phyloP scores from a whole-genome alignment of 1,139 yeast species.

The Geotrichum aggregatum region DNA sequence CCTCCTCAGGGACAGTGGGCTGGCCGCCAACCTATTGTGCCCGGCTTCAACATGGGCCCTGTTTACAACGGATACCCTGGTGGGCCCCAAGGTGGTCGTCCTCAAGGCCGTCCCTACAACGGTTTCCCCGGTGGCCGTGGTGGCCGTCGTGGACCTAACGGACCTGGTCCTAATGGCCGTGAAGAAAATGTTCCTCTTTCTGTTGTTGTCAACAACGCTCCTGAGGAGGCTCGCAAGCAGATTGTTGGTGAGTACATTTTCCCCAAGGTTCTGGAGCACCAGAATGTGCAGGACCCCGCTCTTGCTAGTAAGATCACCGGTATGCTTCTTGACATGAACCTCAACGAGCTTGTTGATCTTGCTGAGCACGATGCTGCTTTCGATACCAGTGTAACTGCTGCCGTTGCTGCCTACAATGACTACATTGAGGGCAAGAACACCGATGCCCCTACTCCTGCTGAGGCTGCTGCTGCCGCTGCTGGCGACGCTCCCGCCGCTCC shows the following conservation, averaged over 20 bases:
- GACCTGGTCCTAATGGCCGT: slow-evolving; percentile 24
- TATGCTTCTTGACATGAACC: slow-evolving; percentile 95
- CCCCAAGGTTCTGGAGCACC: slow-evolving; percentile 86
- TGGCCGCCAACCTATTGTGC: slow-evolving; percentile 39
- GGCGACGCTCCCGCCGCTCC: slow-evolving; percentile 21
- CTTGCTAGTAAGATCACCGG: slow-evolving; percentile 99
- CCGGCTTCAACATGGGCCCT: slow-evolving; percentile 73
- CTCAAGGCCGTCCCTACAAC: slow-evolving; percentile 31
- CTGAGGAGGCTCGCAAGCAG: slow-evolving; percentile 89
- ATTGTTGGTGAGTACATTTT: slow-evolving; percentile 96
- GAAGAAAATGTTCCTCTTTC: slow-evolving; percentile 32
- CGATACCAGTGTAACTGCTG: slow-evolving; percentile 91
- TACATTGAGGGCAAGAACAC: slow-evolving; percentile 32
- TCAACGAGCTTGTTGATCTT: slow-evolving; percentile 82
- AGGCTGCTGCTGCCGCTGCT: slow-evolving; percentile 16
- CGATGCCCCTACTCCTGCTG: slow-evolving; percentile 17
- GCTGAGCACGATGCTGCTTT: slow-evolving; percentile 81
- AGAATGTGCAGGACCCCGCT: slow-evolving; percentile 74
- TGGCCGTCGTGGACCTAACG: slow-evolving; percentile 26
- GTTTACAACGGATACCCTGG: slow-evolving; percentile 59
- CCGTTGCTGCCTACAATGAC: slow-evolving; percentile 64
- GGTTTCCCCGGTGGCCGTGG: slow-evolving; percentile 28
- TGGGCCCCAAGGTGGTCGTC: slow-evolving; percentile 36
- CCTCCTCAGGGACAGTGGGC: slow-evolving; percentile 73
- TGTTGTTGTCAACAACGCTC: slow-evolving; percentile 39